Evolutionary conservation across 148 eudicot genomes (phyloP), one percentile per base, ranked within the genome.

Genomic region (Vaccinium corymbosum): DNA sequence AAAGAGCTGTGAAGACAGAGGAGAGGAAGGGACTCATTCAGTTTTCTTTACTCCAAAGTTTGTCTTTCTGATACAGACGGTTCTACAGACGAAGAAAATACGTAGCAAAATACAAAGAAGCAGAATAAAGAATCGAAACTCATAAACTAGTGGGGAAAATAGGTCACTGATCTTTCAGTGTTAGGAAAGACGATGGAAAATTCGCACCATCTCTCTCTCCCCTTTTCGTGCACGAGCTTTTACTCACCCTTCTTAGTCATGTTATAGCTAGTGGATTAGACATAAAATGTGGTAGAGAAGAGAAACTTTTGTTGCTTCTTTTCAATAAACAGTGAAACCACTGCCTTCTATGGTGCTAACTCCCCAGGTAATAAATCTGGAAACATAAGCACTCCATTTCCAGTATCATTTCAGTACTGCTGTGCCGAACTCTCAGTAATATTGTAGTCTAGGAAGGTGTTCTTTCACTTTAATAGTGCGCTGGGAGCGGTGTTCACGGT

Each of bases 251-350:
- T 19, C 46, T 42, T 46, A 7, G 29, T 46, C 7, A 75, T 46
- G 52, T 17, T 42, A 19, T 46, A 42, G 78, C 78, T 38, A 19
- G 53, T n/a, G 53, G 78, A 74, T 17, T 75, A 20, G 29, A 13
- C 22, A 19, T 17, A 15, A 15, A 35, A 17, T 5, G 38, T 12
- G 19, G 46, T 0, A 29, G 75, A 32, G 8, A 13, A 71, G 29
- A 71, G 38, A 71, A 38, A 73, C 25, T 17, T 17, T 73, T 73
- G 77, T 73, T 73, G 77, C 51, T 73, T 72, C 77, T 73, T 73
- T 73, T 73, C 25, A 42, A 19, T 42, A 17, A 20, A 42, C 52
- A 46, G 53, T 42, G 11, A 6, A 7, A 42, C 78, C 52, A 42
- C 52, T 42, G 78, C 27, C 3, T n/a, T 73, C 19, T 19, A 42